These are phyloP conservation scores for Sporothrix phasma DNA, from an alignment of 2,329 filamentous ascomycete genomes.

Conservation along the genomic window DNA sequence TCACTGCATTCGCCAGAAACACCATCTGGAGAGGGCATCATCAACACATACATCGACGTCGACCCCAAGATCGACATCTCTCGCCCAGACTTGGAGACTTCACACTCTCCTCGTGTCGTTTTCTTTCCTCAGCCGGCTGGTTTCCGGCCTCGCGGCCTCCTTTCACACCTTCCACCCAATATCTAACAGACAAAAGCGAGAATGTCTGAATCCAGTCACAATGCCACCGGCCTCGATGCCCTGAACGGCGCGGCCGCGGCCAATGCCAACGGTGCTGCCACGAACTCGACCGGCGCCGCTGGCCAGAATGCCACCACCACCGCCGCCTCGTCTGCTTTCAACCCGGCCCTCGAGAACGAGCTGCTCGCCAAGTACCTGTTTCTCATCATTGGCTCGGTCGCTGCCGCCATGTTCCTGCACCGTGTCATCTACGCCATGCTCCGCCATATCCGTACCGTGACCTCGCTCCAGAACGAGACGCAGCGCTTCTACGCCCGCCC, in stretches of 20 bases:
- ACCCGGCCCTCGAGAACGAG: constrained; percentile 37
- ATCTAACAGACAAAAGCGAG: background rate
- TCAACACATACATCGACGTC: background rate
- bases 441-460: constrained; percentile 61
- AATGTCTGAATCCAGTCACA: background rate
- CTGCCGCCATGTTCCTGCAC: constrained; percentile 56
- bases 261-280: constrained; percentile 13
- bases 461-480: constrained; percentile 66
- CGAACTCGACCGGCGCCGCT: constrained; percentile 15
- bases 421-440: constrained; percentile 50
- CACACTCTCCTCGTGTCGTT: background rate
- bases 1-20: background rate
- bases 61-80: background rate
- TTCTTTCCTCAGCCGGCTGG: constrained; percentile 12
- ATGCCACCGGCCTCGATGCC: background rate
- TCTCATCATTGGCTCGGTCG: constrained; percentile 53
- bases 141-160: constrained; percentile 4
- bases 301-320: constrained; percentile 3
- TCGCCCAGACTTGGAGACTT: background rate
- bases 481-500: constrained; percentile 69
- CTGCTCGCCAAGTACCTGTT: constrained; percentile 51
- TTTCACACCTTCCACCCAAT: background rate
- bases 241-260: background rate
- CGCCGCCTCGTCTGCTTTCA: constrained; percentile 21
- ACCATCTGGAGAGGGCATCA: too few species aligned